These are phyloP conservation scores for Rhodotorula sp. DNA, from an alignment of 1,284 basidiomycete genomes.

Conservation along the genomic window DNA sequence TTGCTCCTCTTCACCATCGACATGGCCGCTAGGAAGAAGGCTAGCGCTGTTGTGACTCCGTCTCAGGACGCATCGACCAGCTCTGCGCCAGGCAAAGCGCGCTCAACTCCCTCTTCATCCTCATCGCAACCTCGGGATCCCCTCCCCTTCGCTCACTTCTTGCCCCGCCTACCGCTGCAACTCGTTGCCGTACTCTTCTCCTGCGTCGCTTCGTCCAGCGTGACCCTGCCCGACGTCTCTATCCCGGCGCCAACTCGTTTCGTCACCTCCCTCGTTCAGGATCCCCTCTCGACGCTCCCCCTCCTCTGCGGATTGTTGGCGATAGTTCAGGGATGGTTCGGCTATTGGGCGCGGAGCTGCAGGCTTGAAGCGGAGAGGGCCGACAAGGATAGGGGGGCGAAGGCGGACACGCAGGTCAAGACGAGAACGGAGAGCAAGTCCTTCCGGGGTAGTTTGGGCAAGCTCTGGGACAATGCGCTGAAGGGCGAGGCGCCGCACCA, in stretches of 20 bases:
- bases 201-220: slow-evolving; percentile 12
- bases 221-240: background rate
- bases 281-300: slow-evolving; percentile 30
- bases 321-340: slow-evolving; percentile 40
- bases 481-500: slow-evolving; percentile 21
- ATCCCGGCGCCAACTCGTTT: background rate
- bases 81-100: background rate
- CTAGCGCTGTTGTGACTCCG: background rate
- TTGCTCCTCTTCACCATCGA: too few species aligned
- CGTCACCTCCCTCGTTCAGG: slow-evolving; percentile 17
- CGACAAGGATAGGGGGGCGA: background rate
- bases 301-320: slow-evolving; percentile 19
- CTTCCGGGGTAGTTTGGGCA: slow-evolving; percentile 5
- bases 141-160: slow-evolving; percentile 30
- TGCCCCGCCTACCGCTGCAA: slow-evolving; percentile 29
- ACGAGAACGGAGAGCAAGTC: background rate
- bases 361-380: background rate
- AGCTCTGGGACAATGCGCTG: slow-evolving; percentile 13
- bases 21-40: background rate
- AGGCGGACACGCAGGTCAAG: background rate
- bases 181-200: slow-evolving; percentile 26
- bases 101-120: background rate
- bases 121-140: slow-evolving; percentile 6
- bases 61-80: too few species aligned
- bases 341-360: slow-evolving; percentile 27